Percentiles rank a stretch among this genome's conserved stretches.
These are phyloP conservation scores for Boletellus ananas DNA, from an alignment of 768 basidiomycete genomes.

Conservation along the genomic window DNA sequence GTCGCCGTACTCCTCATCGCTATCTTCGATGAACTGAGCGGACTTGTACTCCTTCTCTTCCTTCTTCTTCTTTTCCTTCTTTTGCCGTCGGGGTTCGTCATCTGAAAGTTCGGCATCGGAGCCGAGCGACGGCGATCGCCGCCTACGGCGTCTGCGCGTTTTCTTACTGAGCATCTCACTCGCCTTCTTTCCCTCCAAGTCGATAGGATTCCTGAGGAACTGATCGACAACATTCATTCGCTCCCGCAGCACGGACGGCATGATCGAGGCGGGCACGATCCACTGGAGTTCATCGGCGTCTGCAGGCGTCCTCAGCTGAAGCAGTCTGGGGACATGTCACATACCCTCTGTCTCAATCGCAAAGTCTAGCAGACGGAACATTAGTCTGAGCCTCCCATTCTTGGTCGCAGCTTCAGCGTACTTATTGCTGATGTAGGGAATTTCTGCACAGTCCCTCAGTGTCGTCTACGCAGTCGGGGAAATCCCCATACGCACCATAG, in stretches of 20 bases:
- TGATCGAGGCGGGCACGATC: constrained; percentile 73
- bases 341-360: constrained; percentile 62
- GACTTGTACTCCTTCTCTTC: constrained; percentile 80
- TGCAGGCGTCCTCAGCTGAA: constrained; percentile 23
- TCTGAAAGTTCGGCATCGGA: constrained; percentile 37
- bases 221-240: constrained; percentile 75
- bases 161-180: constrained; percentile 69
- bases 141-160: constrained; percentile 47
- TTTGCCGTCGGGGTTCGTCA: constrained; percentile 34
- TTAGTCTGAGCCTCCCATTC: constrained; percentile 75
- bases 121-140: constrained; percentile 47
- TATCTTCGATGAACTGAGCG: constrained; percentile 89
- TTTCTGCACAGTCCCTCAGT: constrained; percentile 45
- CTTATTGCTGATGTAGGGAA: constrained; percentile 73
- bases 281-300: constrained; percentile 76
- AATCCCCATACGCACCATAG: constrained; percentile 53
- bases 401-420: constrained; percentile 73
- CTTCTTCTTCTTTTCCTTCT: constrained; percentile 52
- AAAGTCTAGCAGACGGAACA: constrained; percentile 80
- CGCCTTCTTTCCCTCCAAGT: constrained; percentile 74
- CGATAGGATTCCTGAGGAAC: constrained; percentile 77
- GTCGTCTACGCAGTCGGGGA: neutral
- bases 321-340: constrained; percentile 14
- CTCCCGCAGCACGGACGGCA: constrained; percentile 63
- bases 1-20: constrained; percentile 77